Conservation (phyloP, 345 rosid species). For the Durio zibethinus region DNA sequence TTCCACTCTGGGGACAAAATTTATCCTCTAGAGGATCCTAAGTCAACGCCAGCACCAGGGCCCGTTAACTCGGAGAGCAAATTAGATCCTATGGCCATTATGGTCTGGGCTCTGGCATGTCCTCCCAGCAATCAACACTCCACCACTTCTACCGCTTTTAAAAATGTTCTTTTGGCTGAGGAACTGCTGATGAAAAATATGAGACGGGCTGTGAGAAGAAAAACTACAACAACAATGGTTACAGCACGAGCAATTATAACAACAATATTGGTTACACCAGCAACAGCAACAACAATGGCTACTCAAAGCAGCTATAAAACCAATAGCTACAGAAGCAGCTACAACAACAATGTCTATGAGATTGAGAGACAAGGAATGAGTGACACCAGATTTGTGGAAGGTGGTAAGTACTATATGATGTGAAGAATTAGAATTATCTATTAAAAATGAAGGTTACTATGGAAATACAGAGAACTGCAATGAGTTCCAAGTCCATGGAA, state of each 20-base stretch:
- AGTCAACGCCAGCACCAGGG: background rate
- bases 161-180: slow-evolving; percentile 19
- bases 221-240: slow-evolving; percentile 19
- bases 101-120: slow-evolving; percentile 27
- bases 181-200: slow-evolving; percentile 20
- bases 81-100: slow-evolving; percentile 31
- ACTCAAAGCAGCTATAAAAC: slow-evolving; percentile 2
- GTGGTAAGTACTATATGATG: slow-evolving; percentile 34
- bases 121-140: slow-evolving; percentile 13
- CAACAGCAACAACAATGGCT: slow-evolving; percentile 6
- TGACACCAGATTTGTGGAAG: slow-evolving; percentile 45
- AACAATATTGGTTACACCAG: slow-evolving; percentile 6
- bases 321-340: slow-evolving; percentile 16
- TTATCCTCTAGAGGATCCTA: background rate
- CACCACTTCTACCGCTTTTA: slow-evolving; percentile 15
- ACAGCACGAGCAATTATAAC: slow-evolving; percentile 18
- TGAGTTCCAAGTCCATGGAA: slow-evolving; percentile 17
- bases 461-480: slow-evolving; percentile 14
- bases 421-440: slow-evolving; percentile 23
- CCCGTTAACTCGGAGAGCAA: background rate
- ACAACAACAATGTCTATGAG: slow-evolving; percentile 22
- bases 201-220: slow-evolving; percentile 17
- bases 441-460: slow-evolving; percentile 11
- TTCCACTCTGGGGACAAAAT: slow-evolving; percentile 8
- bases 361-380: slow-evolving; percentile 41